Base-by-base conservation (phyloP, 495 filamentous ascomycete genomes). In the Immersiella caudata region DNA sequence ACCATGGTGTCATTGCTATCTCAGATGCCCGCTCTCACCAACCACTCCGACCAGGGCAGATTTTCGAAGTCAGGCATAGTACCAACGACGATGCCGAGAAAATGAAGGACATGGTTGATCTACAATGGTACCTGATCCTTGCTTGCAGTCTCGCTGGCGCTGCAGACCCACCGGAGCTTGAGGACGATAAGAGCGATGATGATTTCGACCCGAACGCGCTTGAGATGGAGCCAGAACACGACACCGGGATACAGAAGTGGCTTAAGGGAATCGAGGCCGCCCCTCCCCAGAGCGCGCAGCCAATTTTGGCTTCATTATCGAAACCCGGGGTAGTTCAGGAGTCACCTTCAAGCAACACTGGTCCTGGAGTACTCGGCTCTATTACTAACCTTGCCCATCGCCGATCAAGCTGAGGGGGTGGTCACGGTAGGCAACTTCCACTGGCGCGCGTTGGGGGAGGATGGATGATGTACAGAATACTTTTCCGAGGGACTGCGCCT, bases 21-120 rank as follows among this genome's bases (percentile, higher is more conserved):
- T 59, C 56, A 20, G 56, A 59, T 59, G 56, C 24, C 56, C 56
- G 56, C 56, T 59, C 56, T 59, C 56, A 59, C 56, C 56, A 59
- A 59, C 25, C 56, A 59, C 56, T 59, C 56, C 56, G 24, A 59
- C 33, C 56, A 35, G 56, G 56, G 27, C 56, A 59, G 25, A 59
- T 35, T 59, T 59, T 59, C 27, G 24, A 59, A 59, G 56, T 59
- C 18, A 59, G 24, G 24, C 56, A 59, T 59, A 59, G 27, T 29
- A 59, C 56, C 56, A 59, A 59, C 56, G 56, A 59, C 56, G 56
- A 59, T 35, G 56, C 56, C n/a, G 56, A 59, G 25, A 59, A 59
- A 59, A 59, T 59, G 56, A 59, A 59, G 56, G 56, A 59, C 27
- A 59, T 59, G 56, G n/a, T 59, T 27, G 56, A 59, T 35, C 27